Evolutionary conservation across 2,329 filamentous ascomycete species (phyloP), one percentile per base, ranked within the genome.

Genomic region (Claviceps sp.): DNA sequence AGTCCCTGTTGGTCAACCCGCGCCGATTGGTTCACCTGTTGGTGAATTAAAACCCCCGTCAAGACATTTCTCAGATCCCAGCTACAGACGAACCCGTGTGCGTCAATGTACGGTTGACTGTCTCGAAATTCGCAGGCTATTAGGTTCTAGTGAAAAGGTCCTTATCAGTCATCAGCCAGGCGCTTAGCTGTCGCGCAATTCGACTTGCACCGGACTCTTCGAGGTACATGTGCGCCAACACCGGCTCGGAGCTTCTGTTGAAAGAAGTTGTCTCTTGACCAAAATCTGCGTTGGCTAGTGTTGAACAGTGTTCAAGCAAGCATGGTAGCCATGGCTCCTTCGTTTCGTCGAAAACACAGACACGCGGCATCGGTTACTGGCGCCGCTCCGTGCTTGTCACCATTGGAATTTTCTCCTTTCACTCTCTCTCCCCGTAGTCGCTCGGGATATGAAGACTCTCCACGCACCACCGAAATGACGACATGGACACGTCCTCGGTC

Each of bases 381-480:
- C 24, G 48, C 38, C 51, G 48, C 19, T 42, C 40, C 51, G 5
- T 37, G 22, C 10, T 24, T 53, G 13, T 45, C 50, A 13, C 54
- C 49, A 38, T 30, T 54, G 44, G 34, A 24, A n/a, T 50, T 50
- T 14, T n/a, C 48, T 47, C 45, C 56, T 14, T 47, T 52, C n/a
- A 16, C 22, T 17, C 34, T 38, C 37, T 48, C 52, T 53, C 50
- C 45, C 24, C 55, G 46, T n/a, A 54, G 44, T 11, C 56, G 46
- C 14, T 51, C 52, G 19, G 43, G 34, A 44, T n/a, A 47, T 39
- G 43, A 50, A 16, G 19, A 19, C 11, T 14, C 19, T 30, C 16
- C 41, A 22, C 30, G 34, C 2, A 17, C 17, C 19, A 14, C 43
- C 2, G 48, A 26, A 30, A 48, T 3, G 14, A 42, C 3, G n/a